Conservation (phyloP, 140 eudicot species). For the Ambrosia hybrid region DNA sequence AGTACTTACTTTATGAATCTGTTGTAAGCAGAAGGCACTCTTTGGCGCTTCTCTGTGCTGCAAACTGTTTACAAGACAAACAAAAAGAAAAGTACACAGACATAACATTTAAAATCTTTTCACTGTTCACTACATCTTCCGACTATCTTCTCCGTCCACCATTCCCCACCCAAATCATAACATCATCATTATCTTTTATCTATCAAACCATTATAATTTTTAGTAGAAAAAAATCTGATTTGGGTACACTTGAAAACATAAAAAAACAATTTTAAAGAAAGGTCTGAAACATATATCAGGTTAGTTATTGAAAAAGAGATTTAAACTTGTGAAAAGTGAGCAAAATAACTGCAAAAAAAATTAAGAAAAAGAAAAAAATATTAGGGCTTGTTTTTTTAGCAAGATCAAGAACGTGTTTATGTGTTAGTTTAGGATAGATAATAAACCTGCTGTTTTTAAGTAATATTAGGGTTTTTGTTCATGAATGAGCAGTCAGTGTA, state of each 20-base stretch:
- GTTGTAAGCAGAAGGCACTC: constrained; percentile 99
- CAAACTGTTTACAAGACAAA: constrained; percentile 43
- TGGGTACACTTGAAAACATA: constrained; percentile 24
- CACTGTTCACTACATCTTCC: constrained; percentile 53
- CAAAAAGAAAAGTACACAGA: constrained; percentile 43
- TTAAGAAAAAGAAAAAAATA: background rate
- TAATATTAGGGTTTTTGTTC: constrained; percentile 38
- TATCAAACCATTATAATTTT: constrained; percentile 38
- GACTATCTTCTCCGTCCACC: constrained; percentile 10
- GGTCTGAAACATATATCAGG: background rate
- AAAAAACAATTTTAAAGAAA: constrained; percentile 8
- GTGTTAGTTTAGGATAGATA: background rate
- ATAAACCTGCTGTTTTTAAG: constrained; percentile 5
- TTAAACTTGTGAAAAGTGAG: background rate
- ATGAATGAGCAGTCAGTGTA: constrained; percentile 21
- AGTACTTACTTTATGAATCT: constrained; percentile 87
- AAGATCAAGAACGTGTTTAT: constrained; percentile 10
- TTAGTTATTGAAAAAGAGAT: background rate
- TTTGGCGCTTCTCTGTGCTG: constrained; percentile 99
- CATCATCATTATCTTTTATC: constrained; percentile 81
- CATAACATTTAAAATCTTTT: constrained; percentile 45
- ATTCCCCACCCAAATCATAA: constrained; percentile 43
- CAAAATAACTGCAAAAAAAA: background rate
- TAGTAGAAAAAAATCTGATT: constrained; percentile 39
- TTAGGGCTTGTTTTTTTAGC: constrained; percentile 2